Evolutionary conservation across 768 basidiomycete genomes (phyloP).

Genomic region (Suillus decipiens): DNA sequence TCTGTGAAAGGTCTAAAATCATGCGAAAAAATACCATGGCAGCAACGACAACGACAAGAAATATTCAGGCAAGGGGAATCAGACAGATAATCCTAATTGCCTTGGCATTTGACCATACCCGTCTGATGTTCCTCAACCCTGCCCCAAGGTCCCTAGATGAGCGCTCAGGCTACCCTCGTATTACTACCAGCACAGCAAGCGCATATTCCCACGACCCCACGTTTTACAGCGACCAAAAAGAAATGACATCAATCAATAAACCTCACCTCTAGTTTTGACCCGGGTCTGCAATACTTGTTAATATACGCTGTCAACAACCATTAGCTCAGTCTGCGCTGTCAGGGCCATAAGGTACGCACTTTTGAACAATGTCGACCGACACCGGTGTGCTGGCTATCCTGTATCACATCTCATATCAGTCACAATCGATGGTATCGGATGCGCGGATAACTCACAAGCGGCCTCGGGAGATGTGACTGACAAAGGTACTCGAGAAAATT

Average conservation of each 20-base stretch:
- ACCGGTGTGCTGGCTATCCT: slow-evolving; percentile 5
- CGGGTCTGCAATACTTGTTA: slow-evolving; percentile 1
- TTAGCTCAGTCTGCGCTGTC: not conserved
- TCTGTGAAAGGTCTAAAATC: slow-evolving; percentile 17
- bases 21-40: slow-evolving; percentile 15
- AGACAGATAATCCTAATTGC: slow-evolving; percentile 8
- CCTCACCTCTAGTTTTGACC: slow-evolving; percentile 20
- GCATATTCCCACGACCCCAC: slow-evolving; percentile 41
- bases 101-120: slow-evolving; percentile 12
- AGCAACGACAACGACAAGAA: slow-evolving; percentile 22
- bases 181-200: not conserved
- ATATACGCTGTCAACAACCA: not conserved
- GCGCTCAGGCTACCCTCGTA: not conserved
- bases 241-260: slow-evolving; percentile 27
- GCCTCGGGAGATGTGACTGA: slow-evolving; percentile 11
- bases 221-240: slow-evolving; percentile 39
- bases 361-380: slow-evolving; percentile 1
- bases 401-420: slow-evolving; percentile 12
- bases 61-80: slow-evolving; percentile 16
- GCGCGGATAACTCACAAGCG: slow-evolving; percentile 21
- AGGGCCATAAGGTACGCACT: slow-evolving; percentile 6
- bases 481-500: slow-evolving; percentile 7
- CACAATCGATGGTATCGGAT: slow-evolving; percentile 4
- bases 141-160: not conserved
- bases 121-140: slow-evolving; percentile 18